A percentile compares a stretch with the other conserved stretches of the same genome.
phyloP scores from a whole-genome alignment of 768 basidiomycete species.

The Roridomyces roridus region DNA sequence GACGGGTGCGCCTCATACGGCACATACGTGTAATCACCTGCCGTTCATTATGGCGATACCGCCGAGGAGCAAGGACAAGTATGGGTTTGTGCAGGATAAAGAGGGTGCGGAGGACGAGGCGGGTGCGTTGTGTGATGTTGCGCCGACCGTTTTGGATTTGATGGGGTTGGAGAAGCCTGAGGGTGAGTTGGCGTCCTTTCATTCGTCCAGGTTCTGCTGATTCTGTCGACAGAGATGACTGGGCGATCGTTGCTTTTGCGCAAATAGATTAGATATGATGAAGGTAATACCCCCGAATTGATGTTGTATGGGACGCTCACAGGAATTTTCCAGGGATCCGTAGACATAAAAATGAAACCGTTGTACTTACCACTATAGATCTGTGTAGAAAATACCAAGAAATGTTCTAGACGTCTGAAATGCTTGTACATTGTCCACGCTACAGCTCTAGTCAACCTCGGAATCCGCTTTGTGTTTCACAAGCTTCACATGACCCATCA shows the following conservation, averaged over 20 bases:
- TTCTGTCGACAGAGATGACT: neutral
- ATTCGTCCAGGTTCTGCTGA: neutral
- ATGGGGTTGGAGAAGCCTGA: conserved; percentile 73
- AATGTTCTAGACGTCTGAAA: no score
- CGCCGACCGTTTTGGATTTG: conserved; percentile 84
- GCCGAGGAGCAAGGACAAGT: conserved; percentile 57
- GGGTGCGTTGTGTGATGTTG: conserved; percentile 90
- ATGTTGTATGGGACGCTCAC: no score
- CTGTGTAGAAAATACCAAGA: no score
- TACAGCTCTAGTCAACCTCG: no score
- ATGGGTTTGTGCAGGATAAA: conserved; percentile 59
- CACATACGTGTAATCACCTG: conserved; percentile 86
- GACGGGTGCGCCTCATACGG: conserved; percentile 88
- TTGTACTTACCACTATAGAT: no score
- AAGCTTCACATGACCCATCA: no score
- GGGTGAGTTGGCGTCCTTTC: conserved; percentile 42
- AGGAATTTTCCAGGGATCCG: no score
- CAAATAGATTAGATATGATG: no score
- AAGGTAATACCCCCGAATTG: no score
- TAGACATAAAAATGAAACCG: no score
- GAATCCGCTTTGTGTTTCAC: no score
- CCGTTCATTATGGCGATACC: conserved; percentile 83
- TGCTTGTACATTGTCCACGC: no score
- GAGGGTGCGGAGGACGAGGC: conserved; percentile 59
- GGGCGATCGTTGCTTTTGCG: neutral